Percentiles rank a stretch among this genome's conserved stretches.
Evolutionary conservation across 768 basidiomycete species (phyloP).

Genomic region (Clathrus columnatus): DNA sequence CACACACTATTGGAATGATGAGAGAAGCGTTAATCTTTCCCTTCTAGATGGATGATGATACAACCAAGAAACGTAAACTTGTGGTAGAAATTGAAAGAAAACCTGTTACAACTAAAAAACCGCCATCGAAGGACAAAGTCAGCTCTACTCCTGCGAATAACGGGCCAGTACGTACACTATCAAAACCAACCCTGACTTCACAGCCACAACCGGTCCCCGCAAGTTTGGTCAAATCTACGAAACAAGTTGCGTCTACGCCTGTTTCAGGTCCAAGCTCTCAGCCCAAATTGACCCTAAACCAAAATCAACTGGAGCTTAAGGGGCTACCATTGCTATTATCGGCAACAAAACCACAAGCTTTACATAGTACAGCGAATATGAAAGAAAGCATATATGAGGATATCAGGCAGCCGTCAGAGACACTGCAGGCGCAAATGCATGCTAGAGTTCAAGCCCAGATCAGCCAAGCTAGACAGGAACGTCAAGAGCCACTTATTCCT

Average conservation of each 20-base stretch:
- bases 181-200: constrained; percentile 19
- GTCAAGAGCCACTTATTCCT: constrained; percentile 32
- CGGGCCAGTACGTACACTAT: constrained; percentile 20
- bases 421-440: constrained; percentile 54
- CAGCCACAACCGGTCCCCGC: constrained; percentile 9
- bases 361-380: constrained; percentile 35
- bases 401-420: constrained; percentile 49
- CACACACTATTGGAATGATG: constrained; percentile 2
- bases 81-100: constrained; percentile 46
- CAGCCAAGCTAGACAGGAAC: constrained; percentile 25
- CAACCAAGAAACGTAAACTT: constrained; percentile 62
- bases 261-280: constrained; percentile 10
- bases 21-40: constrained; percentile 4
- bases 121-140: constrained; percentile 43
- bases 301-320: constrained; percentile 6
- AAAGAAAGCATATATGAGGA: constrained; percentile 35
- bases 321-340: constrained; percentile 17
- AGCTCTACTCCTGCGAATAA: constrained; percentile 21
- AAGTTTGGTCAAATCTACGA: constrained; percentile 10
- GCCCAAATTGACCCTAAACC: constrained; percentile 1
- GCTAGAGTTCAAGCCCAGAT: constrained; percentile 24
- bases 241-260: constrained; percentile 8
- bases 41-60: constrained; percentile 52
- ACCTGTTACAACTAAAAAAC: constrained; percentile 47
- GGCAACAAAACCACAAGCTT: constrained; percentile 30